Evolutionary conservation across 2,329 filamentous ascomycete genomes (phyloP).

Genomic region (Colletotrichum sp.): DNA sequence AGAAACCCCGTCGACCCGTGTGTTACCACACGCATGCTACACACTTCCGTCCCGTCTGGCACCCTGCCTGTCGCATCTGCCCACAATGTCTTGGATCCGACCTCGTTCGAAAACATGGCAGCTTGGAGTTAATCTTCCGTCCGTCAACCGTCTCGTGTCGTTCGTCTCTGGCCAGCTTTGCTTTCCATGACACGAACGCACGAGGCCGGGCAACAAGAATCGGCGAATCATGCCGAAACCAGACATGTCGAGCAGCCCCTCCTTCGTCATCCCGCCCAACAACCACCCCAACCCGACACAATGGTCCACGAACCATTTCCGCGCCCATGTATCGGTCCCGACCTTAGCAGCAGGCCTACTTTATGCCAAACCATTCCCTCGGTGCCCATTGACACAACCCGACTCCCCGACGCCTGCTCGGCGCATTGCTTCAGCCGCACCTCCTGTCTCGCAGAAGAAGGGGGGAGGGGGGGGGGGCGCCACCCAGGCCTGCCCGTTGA

Average conservation of each 20-base stretch:
- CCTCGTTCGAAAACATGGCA: background rate
- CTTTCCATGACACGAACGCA: background rate
- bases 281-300: conserved; percentile 2
- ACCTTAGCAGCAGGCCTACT: background rate
- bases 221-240: background rate
- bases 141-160: background rate
- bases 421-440: background rate
- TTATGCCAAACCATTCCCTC: conserved; percentile 6
- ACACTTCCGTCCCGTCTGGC: background rate
- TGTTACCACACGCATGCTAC: background rate
- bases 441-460: background rate
- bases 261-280: background rate
- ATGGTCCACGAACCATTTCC: background rate
- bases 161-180: background rate
- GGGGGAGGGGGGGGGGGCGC: background rate
- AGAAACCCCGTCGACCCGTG: background rate
- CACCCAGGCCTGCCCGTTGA: background rate
- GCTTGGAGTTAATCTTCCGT: background rate
- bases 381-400: conserved; percentile 1
- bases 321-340: background rate
- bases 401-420: background rate
- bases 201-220: background rate
- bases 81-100: background rate
- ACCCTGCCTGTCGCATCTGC: background rate
- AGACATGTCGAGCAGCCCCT: background rate